phyloP scores from a whole-genome alignment of 2,329 filamentous ascomycete genomes.

The Bipolaris gigantea region DNA sequence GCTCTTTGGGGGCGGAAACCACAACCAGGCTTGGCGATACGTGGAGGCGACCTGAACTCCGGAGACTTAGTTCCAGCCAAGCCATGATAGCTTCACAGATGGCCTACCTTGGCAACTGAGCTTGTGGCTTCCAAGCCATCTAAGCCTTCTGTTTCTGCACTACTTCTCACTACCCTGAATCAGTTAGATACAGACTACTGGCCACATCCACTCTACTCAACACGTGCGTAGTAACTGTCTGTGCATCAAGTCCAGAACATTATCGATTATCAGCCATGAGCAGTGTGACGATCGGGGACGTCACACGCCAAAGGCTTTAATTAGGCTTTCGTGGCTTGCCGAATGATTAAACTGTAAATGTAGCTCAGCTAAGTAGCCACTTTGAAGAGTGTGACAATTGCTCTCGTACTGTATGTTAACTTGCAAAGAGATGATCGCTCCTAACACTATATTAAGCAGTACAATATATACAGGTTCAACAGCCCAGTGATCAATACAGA shows the following conservation, averaged over 20 bases:
- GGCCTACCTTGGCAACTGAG: not conserved
- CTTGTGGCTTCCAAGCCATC: not conserved
- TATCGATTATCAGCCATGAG: not conserved
- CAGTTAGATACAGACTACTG: not conserved
- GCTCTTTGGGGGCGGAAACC: not conserved
- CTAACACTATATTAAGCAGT: not conserved
- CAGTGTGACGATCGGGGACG: not conserved
- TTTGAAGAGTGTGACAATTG: not conserved
- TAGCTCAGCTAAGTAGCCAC: not conserved
- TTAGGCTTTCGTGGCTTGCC: not conserved
- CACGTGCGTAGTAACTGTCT: not conserved
- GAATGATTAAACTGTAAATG: not conserved
- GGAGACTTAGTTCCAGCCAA: not conserved
- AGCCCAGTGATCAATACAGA: not conserved
- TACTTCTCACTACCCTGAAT: not conserved
- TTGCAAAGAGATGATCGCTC: not conserved
- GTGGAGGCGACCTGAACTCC: not conserved
- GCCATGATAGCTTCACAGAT: not conserved
- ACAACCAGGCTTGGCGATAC: not conserved
- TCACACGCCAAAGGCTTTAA: not conserved
- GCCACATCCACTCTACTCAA: not conserved
- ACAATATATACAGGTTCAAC: not conserved
- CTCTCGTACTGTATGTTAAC: not conserved
- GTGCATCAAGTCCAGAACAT: not conserved
- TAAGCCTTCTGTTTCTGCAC: not conserved